phyloP scores from a whole-genome alignment of 2,329 filamentous ascomycete species.

The Triangularia setosa region DNA sequence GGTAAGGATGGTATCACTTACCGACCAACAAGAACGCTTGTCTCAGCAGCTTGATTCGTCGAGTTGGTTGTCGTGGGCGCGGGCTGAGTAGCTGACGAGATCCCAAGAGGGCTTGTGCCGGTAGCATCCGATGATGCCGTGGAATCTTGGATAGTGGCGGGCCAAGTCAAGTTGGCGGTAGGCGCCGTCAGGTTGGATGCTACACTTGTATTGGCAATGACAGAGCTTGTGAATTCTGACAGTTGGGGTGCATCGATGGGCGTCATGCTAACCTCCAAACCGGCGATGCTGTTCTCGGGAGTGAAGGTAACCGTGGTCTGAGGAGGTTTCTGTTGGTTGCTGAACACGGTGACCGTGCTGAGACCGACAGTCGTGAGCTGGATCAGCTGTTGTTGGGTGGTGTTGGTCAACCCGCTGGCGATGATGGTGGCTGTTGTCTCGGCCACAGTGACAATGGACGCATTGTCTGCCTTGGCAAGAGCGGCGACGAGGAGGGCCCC shows the following conservation, averaged over 20 bases:
- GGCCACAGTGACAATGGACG: neutral
- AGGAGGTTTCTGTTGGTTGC: neutral
- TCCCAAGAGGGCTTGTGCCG: neutral
- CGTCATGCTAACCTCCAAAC: neutral
- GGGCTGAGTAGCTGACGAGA: neutral
- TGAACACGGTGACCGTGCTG: constrained; percentile 12
- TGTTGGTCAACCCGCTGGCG: neutral
- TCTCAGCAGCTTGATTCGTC: constrained; percentile 13
- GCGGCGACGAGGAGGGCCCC: constrained; percentile 2
- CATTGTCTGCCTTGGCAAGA: neutral
- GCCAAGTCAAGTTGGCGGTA: constrained; percentile 2
- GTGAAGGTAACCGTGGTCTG: constrained; percentile 9
- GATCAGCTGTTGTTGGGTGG: neutral
- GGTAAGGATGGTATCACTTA: neutral
- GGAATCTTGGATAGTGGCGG: neutral
- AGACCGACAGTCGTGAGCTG: constrained; percentile 10
- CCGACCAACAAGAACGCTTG: constrained; percentile 1
- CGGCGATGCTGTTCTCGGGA: neutral
- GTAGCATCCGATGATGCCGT: neutral
- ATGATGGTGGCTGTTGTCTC: neutral
- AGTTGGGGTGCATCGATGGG: neutral
- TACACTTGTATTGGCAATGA: neutral
- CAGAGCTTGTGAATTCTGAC: neutral
- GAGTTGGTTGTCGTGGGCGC: constrained; percentile 1
- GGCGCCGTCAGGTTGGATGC: neutral